phyloP scores from a whole-genome alignment of 2,329 filamentous ascomycete genomes.

The Paecilomyces variotii region DNA sequence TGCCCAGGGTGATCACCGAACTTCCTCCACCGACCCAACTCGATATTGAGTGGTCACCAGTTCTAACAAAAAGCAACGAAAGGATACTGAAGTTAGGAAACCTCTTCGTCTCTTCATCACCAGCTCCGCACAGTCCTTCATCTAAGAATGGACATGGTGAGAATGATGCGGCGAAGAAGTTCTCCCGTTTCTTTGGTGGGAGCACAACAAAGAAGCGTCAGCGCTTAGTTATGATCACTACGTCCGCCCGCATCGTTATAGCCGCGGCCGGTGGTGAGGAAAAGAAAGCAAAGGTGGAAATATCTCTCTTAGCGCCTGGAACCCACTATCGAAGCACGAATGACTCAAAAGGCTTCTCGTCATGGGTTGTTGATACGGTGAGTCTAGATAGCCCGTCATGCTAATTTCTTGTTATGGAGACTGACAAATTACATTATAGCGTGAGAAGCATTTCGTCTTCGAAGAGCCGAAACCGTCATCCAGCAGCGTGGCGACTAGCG shows the following conservation, averaged over 20 bases:
- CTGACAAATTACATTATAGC: conserved; percentile 44
- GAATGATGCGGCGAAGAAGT: conserved; percentile 67
- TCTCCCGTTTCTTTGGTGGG: conserved; percentile 87
- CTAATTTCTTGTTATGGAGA: conserved; percentile 10
- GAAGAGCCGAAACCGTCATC: conserved; percentile 77
- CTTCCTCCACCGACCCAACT: conserved; percentile 92
- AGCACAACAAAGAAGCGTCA: conserved; percentile 88
- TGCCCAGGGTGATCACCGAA: conserved; percentile 83
- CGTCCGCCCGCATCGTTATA: conserved; percentile 79
- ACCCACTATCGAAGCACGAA: conserved; percentile 71
- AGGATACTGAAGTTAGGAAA: conserved; percentile 92
- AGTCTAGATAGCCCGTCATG: conserved; percentile 35
- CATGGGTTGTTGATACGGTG: conserved; percentile 92
- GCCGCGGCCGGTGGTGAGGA: conserved; percentile 89
- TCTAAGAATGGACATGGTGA: conserved; percentile 59
- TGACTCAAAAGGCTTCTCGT: conserved; percentile 78
- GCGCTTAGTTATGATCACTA: conserved; percentile 89
- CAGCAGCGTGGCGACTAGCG: conserved; percentile 54
- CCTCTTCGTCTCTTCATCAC: conserved; percentile 71
- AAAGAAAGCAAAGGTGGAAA: conserved; percentile 88
- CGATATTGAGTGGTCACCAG: conserved; percentile 97
- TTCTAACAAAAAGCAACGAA: conserved; percentile 83
- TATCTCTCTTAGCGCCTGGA: conserved; percentile 70
- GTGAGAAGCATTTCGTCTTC: conserved; percentile 84
- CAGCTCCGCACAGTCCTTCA: conserved; percentile 65